Percentiles rank a stretch among this genome's conserved stretches.
Conservation (phyloP, 495 filamentous ascomycete species). For the Xylaria bambusicola region DNA sequence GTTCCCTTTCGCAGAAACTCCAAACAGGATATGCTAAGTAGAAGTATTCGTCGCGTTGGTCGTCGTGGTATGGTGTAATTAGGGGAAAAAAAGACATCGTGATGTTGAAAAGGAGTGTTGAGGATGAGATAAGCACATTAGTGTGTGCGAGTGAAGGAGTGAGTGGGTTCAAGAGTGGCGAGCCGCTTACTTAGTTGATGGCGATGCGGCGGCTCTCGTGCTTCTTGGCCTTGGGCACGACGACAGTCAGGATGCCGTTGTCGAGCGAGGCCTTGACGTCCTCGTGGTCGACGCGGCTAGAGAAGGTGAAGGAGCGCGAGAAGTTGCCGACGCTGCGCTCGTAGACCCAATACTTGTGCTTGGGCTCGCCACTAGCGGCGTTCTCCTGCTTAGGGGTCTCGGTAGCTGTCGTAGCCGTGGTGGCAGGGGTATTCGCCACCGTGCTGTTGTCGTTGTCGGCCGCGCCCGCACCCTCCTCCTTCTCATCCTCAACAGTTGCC, state of each 20-base stretch:
- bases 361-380: conserved; percentile 36
- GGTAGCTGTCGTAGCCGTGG: conserved; percentile 24
- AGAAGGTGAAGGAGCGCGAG: conserved; percentile 76
- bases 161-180: background rate
- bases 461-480: conserved; percentile 22
- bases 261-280: conserved; percentile 71
- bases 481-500: conserved; percentile 64
- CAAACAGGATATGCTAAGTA: too few species aligned
- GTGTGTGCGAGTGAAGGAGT: too few species aligned
- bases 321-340: conserved; percentile 85
- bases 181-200: conserved; percentile 26
- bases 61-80: too few species aligned
- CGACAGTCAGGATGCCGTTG: conserved; percentile 70
- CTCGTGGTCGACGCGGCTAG: conserved; percentile 73
- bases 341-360: conserved; percentile 71
- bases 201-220: conserved; percentile 34
- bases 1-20: too few species aligned
- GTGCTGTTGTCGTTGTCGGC: too few species aligned
- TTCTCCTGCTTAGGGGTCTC: conserved; percentile 33
- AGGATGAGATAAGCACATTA: too few species aligned
- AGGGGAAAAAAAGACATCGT: too few species aligned
- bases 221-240: conserved; percentile 74
- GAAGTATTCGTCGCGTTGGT: too few species aligned
- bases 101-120: conserved; percentile 11
- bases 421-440: conserved; percentile 2